A percentile compares a stretch with the other conserved stretches of the same genome.
Evolutionary conservation across 345 rosid genomes (phyloP).

Genomic region (Acer saccharum): DNA sequence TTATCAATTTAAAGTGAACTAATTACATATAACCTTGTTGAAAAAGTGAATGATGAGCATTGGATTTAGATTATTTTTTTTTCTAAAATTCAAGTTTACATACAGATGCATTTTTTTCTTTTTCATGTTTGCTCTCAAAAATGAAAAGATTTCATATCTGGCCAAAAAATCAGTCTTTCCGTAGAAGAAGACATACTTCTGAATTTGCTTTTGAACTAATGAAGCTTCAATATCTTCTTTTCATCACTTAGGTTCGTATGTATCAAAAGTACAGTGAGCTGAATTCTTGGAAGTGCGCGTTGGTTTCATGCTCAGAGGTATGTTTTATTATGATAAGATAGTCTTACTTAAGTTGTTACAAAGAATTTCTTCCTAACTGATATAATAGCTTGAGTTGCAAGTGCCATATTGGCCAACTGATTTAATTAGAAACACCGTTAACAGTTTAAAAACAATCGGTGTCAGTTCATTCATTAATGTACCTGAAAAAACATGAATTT

Average conservation of each 20-base stretch:
- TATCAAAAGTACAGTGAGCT: slow-evolving; percentile 85
- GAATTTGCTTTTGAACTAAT: slow-evolving; percentile 20
- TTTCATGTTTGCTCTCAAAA: background rate
- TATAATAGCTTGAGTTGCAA: background rate
- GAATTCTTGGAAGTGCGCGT: slow-evolving; percentile 71
- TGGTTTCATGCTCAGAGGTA: slow-evolving; percentile 85
- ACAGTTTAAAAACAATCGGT: background rate
- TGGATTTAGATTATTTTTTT: background rate
- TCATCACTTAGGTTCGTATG: slow-evolving; percentile 65
- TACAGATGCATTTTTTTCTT: background rate
- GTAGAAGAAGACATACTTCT: background rate
- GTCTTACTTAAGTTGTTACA: background rate
- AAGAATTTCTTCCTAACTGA: background rate
- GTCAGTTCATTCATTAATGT: slow-evolving; percentile 4
- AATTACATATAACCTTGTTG: background rate
- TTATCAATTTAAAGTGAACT: background rate
- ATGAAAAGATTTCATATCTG: background rate
- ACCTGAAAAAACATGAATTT: slow-evolving; percentile 8
- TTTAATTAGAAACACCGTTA: background rate
- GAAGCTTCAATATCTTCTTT: slow-evolving; percentile 22
- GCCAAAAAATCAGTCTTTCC: background rate
- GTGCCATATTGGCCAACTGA: background rate
- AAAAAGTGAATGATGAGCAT: background rate
- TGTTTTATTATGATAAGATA: slow-evolving; percentile 3
- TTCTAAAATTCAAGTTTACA: slow-evolving; percentile 3